phyloP scores from a whole-genome alignment of 176 grass and related monocot species.

The Melocanna baccifera region DNA sequence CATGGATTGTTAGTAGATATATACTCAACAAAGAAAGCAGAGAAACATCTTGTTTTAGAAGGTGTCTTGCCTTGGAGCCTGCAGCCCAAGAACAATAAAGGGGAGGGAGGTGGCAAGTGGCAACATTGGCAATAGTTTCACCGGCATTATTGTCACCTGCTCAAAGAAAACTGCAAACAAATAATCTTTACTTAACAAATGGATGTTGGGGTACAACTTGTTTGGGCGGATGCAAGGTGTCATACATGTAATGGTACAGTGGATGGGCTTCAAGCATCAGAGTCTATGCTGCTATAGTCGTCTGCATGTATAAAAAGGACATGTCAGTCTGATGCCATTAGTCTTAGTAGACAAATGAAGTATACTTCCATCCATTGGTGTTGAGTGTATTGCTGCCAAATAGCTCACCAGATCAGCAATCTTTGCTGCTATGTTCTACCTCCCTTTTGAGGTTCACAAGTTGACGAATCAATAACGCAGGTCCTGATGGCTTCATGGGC shows the following conservation, averaged over 20 bases:
- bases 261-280: conserved; percentile 75
- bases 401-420: no score
- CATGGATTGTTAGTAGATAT: conserved; percentile 5
- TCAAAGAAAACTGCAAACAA: background rate
- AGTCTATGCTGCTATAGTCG: conserved; percentile 68
- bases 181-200: background rate
- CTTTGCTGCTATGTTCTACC: no score
- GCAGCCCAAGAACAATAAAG: conserved; percentile 81
- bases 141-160: conserved; percentile 74
- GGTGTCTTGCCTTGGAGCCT: conserved; percentile 57
- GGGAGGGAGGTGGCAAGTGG: conserved; percentile 83
- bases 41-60: background rate
- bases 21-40: background rate
- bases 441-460: conserved; percentile 16
- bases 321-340: background rate
- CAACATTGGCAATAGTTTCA: conserved; percentile 75
- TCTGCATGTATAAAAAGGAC: conserved; percentile 22
- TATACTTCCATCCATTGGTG: no score
- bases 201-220: background rate
- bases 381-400: no score
- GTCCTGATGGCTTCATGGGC: background rate
- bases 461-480: background rate
- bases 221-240: background rate
- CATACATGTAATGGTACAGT: conserved; percentile 60
- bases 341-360: no score